Conservation (phyloP, 345 rosid genomes). For the Reutealis trisperma region DNA sequence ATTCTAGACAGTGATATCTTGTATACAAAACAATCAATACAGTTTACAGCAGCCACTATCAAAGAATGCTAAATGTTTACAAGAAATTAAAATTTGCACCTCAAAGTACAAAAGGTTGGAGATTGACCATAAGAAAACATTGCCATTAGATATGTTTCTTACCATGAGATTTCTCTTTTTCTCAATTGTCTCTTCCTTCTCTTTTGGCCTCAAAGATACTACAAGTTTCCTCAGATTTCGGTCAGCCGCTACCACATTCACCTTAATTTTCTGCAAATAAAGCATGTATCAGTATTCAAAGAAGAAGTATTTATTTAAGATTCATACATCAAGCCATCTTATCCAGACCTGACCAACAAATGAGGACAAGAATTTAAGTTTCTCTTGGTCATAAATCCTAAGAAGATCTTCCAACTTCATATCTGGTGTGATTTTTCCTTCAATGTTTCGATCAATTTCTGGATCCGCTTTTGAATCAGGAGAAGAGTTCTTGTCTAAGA, state of each 20-base stretch:
- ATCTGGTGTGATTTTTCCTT: constrained; percentile 55
- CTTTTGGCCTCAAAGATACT: constrained; percentile 79
- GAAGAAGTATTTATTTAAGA: constrained; percentile 10
- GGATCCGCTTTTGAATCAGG: constrained; percentile 36
- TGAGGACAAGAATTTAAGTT: constrained; percentile 78
- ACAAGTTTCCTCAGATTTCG: constrained; percentile 63
- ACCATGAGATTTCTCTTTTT: constrained; percentile 86
- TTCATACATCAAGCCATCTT: constrained; percentile 7
- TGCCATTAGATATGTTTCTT: constrained; percentile 27
- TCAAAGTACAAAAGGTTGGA: background rate
- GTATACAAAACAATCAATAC: background rate
- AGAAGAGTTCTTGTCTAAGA: constrained; percentile 32
- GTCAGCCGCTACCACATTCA: constrained; percentile 60
- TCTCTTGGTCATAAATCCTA: constrained; percentile 74
- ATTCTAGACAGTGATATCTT: background rate
- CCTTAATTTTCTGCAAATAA: constrained; percentile 66
- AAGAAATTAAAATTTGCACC: constrained; percentile 2
- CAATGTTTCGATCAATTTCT: constrained; percentile 33
- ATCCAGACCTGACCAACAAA: constrained; percentile 85
- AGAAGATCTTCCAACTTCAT: constrained; percentile 88
- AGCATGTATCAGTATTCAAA: constrained; percentile 7
- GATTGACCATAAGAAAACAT: constrained; percentile 7
- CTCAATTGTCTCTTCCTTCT: constrained; percentile 68
- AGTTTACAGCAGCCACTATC: background rate
- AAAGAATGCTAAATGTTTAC: background rate